phyloP scores from a whole-genome alignment of 768 basidiomycete genomes.

The Tylopilus balloui region DNA sequence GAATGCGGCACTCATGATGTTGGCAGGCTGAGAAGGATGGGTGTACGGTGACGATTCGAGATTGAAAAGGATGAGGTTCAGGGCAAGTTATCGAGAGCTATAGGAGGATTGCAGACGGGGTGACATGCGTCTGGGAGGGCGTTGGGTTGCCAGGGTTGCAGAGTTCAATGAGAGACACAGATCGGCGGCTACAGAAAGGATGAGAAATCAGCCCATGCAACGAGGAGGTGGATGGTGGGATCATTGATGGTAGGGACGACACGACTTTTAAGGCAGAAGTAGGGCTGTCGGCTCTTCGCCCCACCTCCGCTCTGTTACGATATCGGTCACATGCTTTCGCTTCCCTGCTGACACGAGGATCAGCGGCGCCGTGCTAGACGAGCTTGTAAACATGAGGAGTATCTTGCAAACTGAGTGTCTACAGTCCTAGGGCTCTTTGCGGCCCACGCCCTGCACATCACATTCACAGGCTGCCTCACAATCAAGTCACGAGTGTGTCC shows the following conservation, averaged over 20 bases:
- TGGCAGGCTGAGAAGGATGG: not conserved
- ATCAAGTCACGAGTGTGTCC: too few relatives aligned
- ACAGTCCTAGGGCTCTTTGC: not conserved
- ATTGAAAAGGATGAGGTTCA: not conserved
- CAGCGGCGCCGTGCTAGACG: too few relatives aligned
- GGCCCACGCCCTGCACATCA: not conserved
- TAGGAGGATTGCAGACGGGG: not conserved
- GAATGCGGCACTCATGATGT: slow-evolving; percentile 44
- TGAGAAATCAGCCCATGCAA: slow-evolving; percentile 18
- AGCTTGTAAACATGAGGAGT: too few relatives aligned
- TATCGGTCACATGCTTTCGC: slow-evolving; percentile 18
- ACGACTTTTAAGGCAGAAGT: slow-evolving; percentile 4
- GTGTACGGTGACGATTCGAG: slow-evolving; percentile 1
- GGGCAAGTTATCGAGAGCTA: slow-evolving; percentile 12
- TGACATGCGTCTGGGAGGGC: slow-evolving; percentile 22
- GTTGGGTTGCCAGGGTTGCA: slow-evolving; percentile 21
- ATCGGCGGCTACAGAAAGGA: not conserved
- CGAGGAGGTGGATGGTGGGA: not conserved
- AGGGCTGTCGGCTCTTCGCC: slow-evolving; percentile 9
- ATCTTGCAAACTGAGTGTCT: not conserved
- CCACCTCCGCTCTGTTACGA: not conserved
- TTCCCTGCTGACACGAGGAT: too few relatives aligned
- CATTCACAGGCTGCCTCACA: too few relatives aligned
- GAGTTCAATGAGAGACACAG: not conserved
- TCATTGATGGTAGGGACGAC: not conserved